Base-by-base conservation (phyloP, 495 filamentous ascomycete genomes). In the Articulospora tetracladia region DNA sequence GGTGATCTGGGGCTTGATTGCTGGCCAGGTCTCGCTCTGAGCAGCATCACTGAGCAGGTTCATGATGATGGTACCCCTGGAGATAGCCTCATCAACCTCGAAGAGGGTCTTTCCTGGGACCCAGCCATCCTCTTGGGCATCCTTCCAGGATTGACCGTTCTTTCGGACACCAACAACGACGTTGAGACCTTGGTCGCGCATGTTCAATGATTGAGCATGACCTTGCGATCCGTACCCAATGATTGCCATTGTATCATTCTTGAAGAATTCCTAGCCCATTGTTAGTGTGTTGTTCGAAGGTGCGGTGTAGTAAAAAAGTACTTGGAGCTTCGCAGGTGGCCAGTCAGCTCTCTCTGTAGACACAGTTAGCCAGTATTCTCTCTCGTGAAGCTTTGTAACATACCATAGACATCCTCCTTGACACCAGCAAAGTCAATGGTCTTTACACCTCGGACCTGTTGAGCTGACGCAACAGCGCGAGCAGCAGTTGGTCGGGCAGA, bases 161-260 rank as follows among this genome's bases (percentile, higher is more conserved):
- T 97, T 97, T 70, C 94, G 90, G 70, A 98, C 94, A 79, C 94
- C 94, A 66, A 98, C 83, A 70, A 98, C 97, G 73, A 98, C 94
- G 73, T 97, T 97, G 59, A 98, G 83, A 70, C 94, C 94, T 81
- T 98, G 95, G 85, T 98, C 94, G 76, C 94, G 92, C 68, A 98
- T 86, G 83, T 98, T 98, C 65, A 98, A 89, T 72, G 95, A 95
- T 82, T 98, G 94, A 67, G 95, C 94, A 80, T 98, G 94, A 66
- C 94, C 83, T 68, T 98, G 94, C 66, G 95, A 98, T 69, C 94
- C 94, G 80, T 98, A 98, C 73, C 94, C 94, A 76, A 98, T 98
- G 68, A 98, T 88, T 62, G 95, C 94, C 69, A 98, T 91, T 70
- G 93, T 98, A 73, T 98, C 94, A 79, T 98, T 86, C 86, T 98